A percentile compares a stretch with the other conserved stretches of the same genome.
These are phyloP conservation scores for Musa balbisiana DNA, from an alignment of 202 grass and related monocot species.

Conservation along the genomic window DNA sequence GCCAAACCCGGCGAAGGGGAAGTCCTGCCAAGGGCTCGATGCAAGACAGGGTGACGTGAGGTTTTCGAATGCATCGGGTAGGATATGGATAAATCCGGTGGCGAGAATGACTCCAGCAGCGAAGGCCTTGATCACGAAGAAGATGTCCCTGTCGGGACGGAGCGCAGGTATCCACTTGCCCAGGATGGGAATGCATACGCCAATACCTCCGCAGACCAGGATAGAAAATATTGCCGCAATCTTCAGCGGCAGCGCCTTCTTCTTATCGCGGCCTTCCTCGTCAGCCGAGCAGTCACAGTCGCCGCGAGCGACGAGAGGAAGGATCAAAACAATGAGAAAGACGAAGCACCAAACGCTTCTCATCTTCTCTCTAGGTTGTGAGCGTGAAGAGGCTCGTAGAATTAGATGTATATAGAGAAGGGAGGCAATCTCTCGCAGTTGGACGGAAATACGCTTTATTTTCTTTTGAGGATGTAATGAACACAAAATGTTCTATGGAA, in stretches of 20 bases:
- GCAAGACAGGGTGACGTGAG: background rate
- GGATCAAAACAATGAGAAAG: background rate
- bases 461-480: too few relatives aligned
- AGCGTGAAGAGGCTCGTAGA: too few relatives aligned
- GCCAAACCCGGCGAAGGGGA: background rate
- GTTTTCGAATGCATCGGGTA: background rate
- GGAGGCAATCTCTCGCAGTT: too few relatives aligned
- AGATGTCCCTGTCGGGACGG: background rate
- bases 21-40: background rate
- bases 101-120: constrained; percentile 6
- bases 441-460: too few relatives aligned
- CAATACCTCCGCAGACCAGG: background rate
- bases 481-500: too few relatives aligned
- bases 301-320: background rate
- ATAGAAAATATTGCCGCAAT: background rate
- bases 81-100: constrained; percentile 5
- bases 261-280: background rate
- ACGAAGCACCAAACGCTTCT: background rate
- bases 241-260: background rate
- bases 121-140: constrained; percentile 14
- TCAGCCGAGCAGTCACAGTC: background rate
- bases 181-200: background rate
- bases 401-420: too few relatives aligned
- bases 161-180: constrained; percentile 2
- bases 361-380: too few relatives aligned